Evolutionary conservation across 2,329 filamentous ascomycete genomes (phyloP).

Genomic region (Emmonsiellopsis sp.): DNA sequence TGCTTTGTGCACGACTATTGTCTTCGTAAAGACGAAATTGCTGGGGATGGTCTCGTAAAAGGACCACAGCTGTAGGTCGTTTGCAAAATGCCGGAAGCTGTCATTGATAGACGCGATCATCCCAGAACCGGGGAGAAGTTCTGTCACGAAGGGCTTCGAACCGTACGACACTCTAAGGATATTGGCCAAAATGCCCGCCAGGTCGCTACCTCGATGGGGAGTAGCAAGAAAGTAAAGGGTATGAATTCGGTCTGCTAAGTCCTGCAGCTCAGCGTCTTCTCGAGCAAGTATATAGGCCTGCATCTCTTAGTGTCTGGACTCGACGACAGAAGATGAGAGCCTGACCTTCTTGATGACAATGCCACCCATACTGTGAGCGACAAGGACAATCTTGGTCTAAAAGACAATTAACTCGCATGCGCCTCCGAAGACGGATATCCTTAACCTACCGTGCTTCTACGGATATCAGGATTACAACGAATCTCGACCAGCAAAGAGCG

Average conservation of each 20-base stretch:
- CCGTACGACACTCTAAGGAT: constrained; percentile 22
- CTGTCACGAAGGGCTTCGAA: constrained; percentile 1
- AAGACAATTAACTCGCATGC: background rate
- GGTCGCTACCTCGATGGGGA: constrained; percentile 18
- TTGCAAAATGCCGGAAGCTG: constrained; percentile 22
- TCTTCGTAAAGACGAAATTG: constrained; percentile 14
- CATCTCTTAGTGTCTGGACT: background rate
- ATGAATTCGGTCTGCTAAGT: constrained; percentile 10
- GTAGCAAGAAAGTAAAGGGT: constrained; percentile 19
- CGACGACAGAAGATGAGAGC: background rate
- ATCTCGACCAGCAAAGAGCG: constrained; percentile 24
- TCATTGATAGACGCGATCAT: constrained; percentile 25
- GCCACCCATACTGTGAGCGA: constrained; percentile 17
- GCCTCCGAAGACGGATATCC: background rate
- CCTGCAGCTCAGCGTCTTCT: constrained; percentile 9
- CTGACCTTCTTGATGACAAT: constrained; percentile 23
- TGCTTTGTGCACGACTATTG: constrained; percentile 23
- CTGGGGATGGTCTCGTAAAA: constrained; percentile 28
- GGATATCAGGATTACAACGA: constrained; percentile 20
- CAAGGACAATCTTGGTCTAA: constrained; percentile 9
- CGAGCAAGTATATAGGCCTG: constrained; percentile 28
- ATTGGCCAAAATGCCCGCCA: constrained; percentile 11
- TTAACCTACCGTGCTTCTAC: constrained; percentile 8
- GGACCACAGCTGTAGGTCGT: constrained; percentile 24
- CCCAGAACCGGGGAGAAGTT: constrained; percentile 7